Percentiles rank a stretch among this genome's conserved stretches.
phyloP scores from a whole-genome alignment of 129 eudicot species.

The Cynara cardunculus region DNA sequence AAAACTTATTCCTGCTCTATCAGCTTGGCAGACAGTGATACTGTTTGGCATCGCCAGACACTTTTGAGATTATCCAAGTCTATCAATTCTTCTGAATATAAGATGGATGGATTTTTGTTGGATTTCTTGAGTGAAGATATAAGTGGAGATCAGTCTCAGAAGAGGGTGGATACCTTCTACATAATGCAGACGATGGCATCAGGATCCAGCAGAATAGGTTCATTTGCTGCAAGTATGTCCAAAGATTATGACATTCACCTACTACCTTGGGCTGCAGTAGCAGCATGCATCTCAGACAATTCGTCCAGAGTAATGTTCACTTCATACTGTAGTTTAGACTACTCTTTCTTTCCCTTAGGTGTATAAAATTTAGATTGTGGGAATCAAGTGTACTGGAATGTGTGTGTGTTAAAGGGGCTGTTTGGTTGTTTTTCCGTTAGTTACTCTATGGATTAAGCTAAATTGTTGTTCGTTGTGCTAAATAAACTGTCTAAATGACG shows the following conservation, averaged over 20 bases:
- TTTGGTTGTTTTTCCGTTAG: not conserved
- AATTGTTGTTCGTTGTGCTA: not conserved
- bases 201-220: slow-evolving; percentile 78
- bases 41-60: slow-evolving; percentile 79
- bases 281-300: slow-evolving; percentile 86
- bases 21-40: slow-evolving; percentile 48
- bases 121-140: slow-evolving; percentile 79
- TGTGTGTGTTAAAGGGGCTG: not conserved
- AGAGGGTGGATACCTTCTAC: slow-evolving; percentile 65
- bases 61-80: slow-evolving; percentile 77
- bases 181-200: slow-evolving; percentile 94
- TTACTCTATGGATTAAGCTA: not conserved
- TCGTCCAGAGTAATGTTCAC: slow-evolving; percentile 49
- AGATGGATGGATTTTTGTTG: slow-evolving; percentile 68
- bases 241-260: slow-evolving; percentile 91
- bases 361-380: not conserved
- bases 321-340: slow-evolving; percentile 1
- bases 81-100: slow-evolving; percentile 22
- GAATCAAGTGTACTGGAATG: not conserved
- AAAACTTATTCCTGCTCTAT: slow-evolving; percentile 70
- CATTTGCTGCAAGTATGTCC: slow-evolving; percentile 78
- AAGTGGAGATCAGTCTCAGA: slow-evolving; percentile 41
- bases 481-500: not conserved
- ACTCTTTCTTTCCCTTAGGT: not conserved
- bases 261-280: slow-evolving; percentile 98